phyloP scores from a whole-genome alignment of 129 eudicot genomes.

The Flaveria brownii region DNA sequence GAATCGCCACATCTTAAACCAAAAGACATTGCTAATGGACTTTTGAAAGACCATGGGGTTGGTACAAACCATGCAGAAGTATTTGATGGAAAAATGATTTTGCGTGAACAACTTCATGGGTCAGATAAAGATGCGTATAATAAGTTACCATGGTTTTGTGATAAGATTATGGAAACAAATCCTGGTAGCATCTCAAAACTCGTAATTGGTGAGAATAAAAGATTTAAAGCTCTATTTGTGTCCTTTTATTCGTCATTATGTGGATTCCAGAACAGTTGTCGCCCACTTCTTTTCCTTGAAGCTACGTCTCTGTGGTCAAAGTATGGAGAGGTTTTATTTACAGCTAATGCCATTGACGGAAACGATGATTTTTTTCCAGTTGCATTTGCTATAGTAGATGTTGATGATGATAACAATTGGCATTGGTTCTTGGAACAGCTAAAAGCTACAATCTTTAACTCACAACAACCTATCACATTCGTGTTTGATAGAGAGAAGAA shows the following conservation, averaged over 20 bases:
- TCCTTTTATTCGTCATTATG: constrained; percentile 52
- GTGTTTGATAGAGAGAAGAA: constrained; percentile 74
- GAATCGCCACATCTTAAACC: constrained; percentile 61
- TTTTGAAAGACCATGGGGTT: constrained; percentile 50
- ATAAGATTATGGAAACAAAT: constrained; percentile 60
- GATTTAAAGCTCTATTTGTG: constrained; percentile 54
- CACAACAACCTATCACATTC: constrained; percentile 54
- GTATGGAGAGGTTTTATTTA: constrained; percentile 64
- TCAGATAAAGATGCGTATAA: constrained; percentile 62
- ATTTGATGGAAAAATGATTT: constrained; percentile 44
- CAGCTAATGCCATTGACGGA: constrained; percentile 79
- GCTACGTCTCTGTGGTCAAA: constrained; percentile 60
- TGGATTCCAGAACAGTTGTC: constrained; percentile 63
- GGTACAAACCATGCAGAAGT: constrained; percentile 44
- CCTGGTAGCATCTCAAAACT: constrained; percentile 65
- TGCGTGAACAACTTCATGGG: constrained; percentile 60
- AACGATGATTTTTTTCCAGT: constrained; percentile 78
- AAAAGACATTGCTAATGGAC: constrained; percentile 56
- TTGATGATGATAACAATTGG: constrained; percentile 62
- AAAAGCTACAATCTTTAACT: constrained; percentile 48
- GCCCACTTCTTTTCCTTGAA: constrained; percentile 82
- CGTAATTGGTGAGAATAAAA: constrained; percentile 51
- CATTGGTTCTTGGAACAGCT: constrained; percentile 68
- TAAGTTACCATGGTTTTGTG: constrained; percentile 61
- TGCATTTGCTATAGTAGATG: constrained; percentile 69